These are phyloP conservation scores for Neofusicoccum laricinum DNA, from an alignment of 2,329 filamentous ascomycete genomes.

Conservation along the genomic window DNA sequence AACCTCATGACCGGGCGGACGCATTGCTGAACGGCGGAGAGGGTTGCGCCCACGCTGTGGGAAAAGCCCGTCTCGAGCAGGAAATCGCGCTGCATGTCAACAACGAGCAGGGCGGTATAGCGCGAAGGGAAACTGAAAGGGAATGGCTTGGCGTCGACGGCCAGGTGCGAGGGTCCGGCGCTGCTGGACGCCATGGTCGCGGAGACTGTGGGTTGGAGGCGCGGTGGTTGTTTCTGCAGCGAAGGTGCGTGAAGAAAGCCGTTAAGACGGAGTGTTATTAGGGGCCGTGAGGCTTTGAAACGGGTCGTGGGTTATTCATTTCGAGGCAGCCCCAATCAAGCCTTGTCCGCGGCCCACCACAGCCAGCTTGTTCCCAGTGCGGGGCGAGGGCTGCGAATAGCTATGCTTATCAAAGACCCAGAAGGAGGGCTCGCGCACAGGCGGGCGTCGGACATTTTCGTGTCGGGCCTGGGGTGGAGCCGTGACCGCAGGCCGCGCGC, in stretches of 20 bases:
- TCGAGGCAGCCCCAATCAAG: conserved; percentile 7
- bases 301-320: conserved; percentile 10
- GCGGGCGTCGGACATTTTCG: conserved; percentile 1
- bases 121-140: conserved; percentile 46
- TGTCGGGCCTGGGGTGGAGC: not conserved
- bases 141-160: conserved; percentile 43
- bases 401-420: not conserved
- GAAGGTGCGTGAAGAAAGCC: not conserved
- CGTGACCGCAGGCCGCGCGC: not conserved
- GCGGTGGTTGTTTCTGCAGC: not conserved
- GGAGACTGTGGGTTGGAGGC: not conserved
- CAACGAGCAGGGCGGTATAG: conserved; percentile 49
- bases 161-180: not conserved
- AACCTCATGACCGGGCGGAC: conserved; percentile 42
- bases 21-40: conserved; percentile 38
- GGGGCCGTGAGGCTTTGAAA: conserved; percentile 10
- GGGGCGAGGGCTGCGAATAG: not conserved
- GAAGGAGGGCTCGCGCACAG: not conserved
- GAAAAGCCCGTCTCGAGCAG: conserved; percentile 51
- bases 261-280: not conserved
- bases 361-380: conserved; percentile 1
- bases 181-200: not conserved
- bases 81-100: conserved; percentile 54
- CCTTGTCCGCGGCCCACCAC: conserved; percentile 3
- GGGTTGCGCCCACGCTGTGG: conserved; percentile 48